These are phyloP conservation scores for Malus domestica DNA, from an alignment of 306 rosid genomes.

Conservation along the genomic window ASM211411v1 NC_041805.1:2339001-2339500, in stretches of 20 bases:
- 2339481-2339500: constrained; percentile 2
- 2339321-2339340: too few species aligned
- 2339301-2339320: too few species aligned
- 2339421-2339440: constrained; percentile 6
- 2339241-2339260: too few species aligned
- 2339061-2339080: constrained; percentile 17
- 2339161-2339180: constrained; percentile 17
- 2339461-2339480: not conserved
- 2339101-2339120: not conserved
- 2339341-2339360: constrained; percentile 1
- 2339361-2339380: not conserved
- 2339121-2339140: not conserved
- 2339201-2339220: too few species aligned
- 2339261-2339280: too few species aligned
- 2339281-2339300: too few species aligned
- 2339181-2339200: not conserved
- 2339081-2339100: constrained; percentile 2
- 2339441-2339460: not conserved
- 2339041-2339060: constrained; percentile 17
- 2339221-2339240: too few species aligned
- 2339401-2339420: not conserved
- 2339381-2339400: not conserved
- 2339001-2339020: not conserved
- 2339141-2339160: not conserved
- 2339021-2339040: not conserved